Conservation (phyloP, 2,329 filamentous ascomycete species). For the Trichoderma simmonsii region DNA sequence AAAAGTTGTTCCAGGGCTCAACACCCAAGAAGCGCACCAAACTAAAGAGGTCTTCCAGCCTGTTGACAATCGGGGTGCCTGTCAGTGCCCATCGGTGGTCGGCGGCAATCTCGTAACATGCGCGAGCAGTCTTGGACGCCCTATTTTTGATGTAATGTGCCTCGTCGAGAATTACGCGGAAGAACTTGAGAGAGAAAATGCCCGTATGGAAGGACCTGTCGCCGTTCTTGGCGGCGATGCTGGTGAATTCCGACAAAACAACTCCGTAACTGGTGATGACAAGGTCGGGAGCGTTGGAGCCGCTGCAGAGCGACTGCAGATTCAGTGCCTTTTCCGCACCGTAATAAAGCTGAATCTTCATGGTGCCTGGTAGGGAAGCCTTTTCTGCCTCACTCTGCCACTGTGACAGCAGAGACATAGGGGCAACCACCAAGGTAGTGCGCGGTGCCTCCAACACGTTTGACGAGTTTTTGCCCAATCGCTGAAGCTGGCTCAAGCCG, state of each 20-base stretch:
- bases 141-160: slow-evolving; percentile 90
- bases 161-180: slow-evolving; percentile 92
- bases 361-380: slow-evolving; percentile 76
- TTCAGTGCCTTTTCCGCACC: slow-evolving; percentile 79
- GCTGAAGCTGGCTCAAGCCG: slow-evolving; percentile 60
- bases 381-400: slow-evolving; percentile 96
- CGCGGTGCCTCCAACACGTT: slow-evolving; percentile 69
- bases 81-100: slow-evolving; percentile 90
- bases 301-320: slow-evolving; percentile 73
- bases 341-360: slow-evolving; percentile 89
- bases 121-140: slow-evolving; percentile 88
- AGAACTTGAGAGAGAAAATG: slow-evolving; percentile 90
- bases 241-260: slow-evolving; percentile 79
- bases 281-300: slow-evolving; percentile 79
- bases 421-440: slow-evolving; percentile 92
- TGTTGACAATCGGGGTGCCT: slow-evolving; percentile 94
- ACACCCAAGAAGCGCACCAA: slow-evolving; percentile 89
- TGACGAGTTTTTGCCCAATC: slow-evolving; percentile 55
- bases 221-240: slow-evolving; percentile 64
- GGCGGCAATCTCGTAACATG: slow-evolving; percentile 85
- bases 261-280: slow-evolving; percentile 95
- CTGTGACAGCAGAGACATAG: slow-evolving; percentile 93
- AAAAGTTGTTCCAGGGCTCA: slow-evolving; percentile 98
- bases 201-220: slow-evolving; percentile 65
- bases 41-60: slow-evolving; percentile 90